Percentiles rank a stretch among this genome's conserved stretches.
phyloP scores from a whole-genome alignment of 306 rosid genomes.

The Acacia acuminata region DNA sequence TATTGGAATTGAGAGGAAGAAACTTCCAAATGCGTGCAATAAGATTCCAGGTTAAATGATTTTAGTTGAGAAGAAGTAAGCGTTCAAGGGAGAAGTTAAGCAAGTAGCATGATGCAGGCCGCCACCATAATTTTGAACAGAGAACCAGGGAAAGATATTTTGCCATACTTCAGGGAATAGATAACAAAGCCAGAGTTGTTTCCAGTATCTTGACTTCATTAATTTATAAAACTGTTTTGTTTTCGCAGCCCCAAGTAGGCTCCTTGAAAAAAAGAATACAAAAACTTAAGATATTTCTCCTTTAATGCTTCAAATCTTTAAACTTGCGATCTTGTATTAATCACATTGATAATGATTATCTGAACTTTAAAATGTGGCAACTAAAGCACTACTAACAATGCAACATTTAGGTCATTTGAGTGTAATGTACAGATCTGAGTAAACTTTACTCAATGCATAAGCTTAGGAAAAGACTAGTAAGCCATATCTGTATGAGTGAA shows the following conservation, averaged over 20 bases:
- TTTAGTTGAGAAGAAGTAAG: constrained; percentile 1
- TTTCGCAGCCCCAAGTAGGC: neutral
- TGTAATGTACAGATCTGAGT: neutral
- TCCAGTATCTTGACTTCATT: constrained; percentile 6
- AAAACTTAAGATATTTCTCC: neutral
- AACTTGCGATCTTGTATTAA: neutral
- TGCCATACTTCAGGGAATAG: neutral
- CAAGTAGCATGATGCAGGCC: neutral
- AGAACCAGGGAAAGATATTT: neutral
- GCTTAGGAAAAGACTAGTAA: constrained; percentile 7
- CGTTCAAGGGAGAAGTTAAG: neutral
- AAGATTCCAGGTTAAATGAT: neutral
- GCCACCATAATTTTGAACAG: constrained; percentile 2
- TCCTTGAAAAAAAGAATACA: neutral
- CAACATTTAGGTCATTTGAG: neutral
- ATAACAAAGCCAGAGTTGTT: neutral
- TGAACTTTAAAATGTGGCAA: neutral
- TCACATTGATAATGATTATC: neutral
- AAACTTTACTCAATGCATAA: neutral
- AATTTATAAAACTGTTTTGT: neutral
- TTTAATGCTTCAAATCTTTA: neutral
- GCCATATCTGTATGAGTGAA: constrained; percentile 1
- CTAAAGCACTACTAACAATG: neutral
- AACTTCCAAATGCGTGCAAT: constrained; percentile 18
- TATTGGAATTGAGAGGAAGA: neutral